These are phyloP conservation scores for Septoria petroselini DNA, from an alignment of 2,329 filamentous ascomycete genomes.

Conservation along the genomic window DNA sequence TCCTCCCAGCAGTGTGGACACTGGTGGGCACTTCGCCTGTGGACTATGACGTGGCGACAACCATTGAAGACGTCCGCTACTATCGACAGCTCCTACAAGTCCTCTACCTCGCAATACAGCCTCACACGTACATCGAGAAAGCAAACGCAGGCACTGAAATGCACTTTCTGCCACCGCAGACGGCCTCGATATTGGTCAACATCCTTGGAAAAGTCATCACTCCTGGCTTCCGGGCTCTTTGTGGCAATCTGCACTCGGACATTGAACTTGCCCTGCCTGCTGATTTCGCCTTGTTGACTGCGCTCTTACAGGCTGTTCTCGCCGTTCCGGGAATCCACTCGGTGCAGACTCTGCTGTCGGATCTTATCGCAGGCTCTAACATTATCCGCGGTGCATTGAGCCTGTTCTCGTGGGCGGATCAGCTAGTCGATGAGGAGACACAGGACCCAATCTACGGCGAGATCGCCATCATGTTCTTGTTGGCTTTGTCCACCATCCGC, in stretches of 20 bases:
- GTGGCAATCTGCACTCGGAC: conserved; percentile 70
- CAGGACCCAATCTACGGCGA: conserved; percentile 91
- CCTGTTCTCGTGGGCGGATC: conserved; percentile 91
- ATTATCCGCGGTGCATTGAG: conserved; percentile 77
- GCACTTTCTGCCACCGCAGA: conserved; percentile 38
- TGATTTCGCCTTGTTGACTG: conserved; percentile 83
- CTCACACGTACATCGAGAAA: conserved; percentile 46
- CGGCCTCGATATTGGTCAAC: conserved; percentile 64
- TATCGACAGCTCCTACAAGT: conserved; percentile 81
- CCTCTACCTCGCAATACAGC: conserved; percentile 75
- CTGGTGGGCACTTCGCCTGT: conserved; percentile 54
- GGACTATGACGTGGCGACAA: conserved; percentile 59
- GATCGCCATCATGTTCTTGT: conserved; percentile 81
- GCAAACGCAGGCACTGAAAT: conserved; percentile 17
- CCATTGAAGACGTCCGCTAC: conserved; percentile 61
- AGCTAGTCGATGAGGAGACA: conserved; percentile 66
- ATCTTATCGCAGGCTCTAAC: conserved; percentile 58
- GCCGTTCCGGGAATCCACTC: conserved; percentile 70
- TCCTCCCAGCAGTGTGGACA: conserved; percentile 61
- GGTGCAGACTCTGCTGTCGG: conserved; percentile 44
- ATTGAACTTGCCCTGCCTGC: conserved; percentile 52
- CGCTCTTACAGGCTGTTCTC: conserved; percentile 80
- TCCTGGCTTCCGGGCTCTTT: conserved; percentile 76
- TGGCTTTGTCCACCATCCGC: conserved; percentile 79
- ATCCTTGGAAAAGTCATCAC: conserved; percentile 76